Base-by-base conservation (phyloP, 192 early-diverging fungal species). In the Umbelopsis ramanniana region DNA sequence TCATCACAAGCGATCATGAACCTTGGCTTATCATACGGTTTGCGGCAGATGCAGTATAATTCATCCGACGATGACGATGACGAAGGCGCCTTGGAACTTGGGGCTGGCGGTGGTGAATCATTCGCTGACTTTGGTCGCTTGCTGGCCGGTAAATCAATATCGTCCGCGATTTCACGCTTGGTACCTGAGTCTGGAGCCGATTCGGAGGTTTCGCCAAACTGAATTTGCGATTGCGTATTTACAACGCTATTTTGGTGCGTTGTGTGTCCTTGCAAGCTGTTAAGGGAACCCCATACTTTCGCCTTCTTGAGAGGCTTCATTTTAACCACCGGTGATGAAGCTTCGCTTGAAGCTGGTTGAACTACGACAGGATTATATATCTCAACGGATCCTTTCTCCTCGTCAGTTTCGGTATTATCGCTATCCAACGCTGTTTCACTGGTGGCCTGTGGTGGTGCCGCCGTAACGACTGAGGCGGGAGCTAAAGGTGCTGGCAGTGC, bases 1-100 rank as follows among this genome's bases (percentile, higher is more conserved):
- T 71, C 74, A 70, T 94, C 93, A 77, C 93, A 94, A 2, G 83
- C 86, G 76, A 94, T 92, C 93, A 94, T 94, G 52, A 88, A 87
- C 19, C 83, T 75, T 33, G 75, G 79, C 4, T 73, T 78, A 70
- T 88, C 89, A 70, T 85, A 86, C 2, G 79, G 77, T 22, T 77
- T 75, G 14, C 81, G 84, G 66, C 92, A 93, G 14, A 91, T 72
- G 67, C 92, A 93, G 68, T 89, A 90, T 9, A 79, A 43, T 2
- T 43, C 47, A 11, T 52, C 67, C 9, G 55, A 50, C 0, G 71
- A 46, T 12, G 55, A 50, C 0, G 71, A 46, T n/a, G 40, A 43
- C 8, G 38, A 37, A 1, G 45, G 52, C 33, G 52, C 35, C 14
- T 50, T 48, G 14, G 38, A 38, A 10, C 15, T n/a, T 33, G 22